Evolutionary conservation across 1,284 basidiomycete genomes (phyloP), one percentile per base, ranked within the genome.

Genomic region (Serendipita sp.): DNA sequence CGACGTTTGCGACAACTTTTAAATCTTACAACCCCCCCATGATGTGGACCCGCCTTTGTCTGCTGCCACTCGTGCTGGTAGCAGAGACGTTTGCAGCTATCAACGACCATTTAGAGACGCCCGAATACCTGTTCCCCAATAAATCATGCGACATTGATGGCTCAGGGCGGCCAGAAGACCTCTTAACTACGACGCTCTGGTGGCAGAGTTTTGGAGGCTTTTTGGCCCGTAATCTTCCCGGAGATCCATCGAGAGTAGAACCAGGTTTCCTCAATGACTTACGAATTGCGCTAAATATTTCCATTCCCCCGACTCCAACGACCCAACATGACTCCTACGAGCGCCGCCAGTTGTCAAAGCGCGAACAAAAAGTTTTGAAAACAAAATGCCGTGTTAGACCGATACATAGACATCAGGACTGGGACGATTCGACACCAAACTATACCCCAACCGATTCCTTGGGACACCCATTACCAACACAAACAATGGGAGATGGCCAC

Each of bases 361-460:
- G 53, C 29, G 0, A 58, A 26, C 53, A 58, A 34, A 22, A 35
- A n/a, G 53, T 58, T 26, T 34, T 58, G 34, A 58, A 58, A 34
- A 58, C 53, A 8, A 58, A 58, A 58, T 58, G 53, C 29, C 53
- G 53, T 26, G 53, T 58, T 0, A 58, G 32, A 58, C 53, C 53
- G 10, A n/a, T 35, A n/a, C 26, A 4, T 22, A n/a, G n/a, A 2
- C 53, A 58, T 58, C 53, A 26, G 4, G 53, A 29, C n/a, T 49
- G 53, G 26, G 32, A 58, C 3, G 53, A 34, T 8, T 22, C 15
- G 17, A 58, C 32, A 26, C 53, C 53, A 30, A 58, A 58, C 32
- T 58, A 58, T 35, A 58, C 53, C 29, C 53, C 53, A n/a, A 58
- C 53, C 53, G 53, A 58, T 34, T 58, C 53, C 34, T n/a, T n/a